Conservation (phyloP, 2,329 filamentous ascomycete genomes). For the Tolypocladium ovalisporum region DNA sequence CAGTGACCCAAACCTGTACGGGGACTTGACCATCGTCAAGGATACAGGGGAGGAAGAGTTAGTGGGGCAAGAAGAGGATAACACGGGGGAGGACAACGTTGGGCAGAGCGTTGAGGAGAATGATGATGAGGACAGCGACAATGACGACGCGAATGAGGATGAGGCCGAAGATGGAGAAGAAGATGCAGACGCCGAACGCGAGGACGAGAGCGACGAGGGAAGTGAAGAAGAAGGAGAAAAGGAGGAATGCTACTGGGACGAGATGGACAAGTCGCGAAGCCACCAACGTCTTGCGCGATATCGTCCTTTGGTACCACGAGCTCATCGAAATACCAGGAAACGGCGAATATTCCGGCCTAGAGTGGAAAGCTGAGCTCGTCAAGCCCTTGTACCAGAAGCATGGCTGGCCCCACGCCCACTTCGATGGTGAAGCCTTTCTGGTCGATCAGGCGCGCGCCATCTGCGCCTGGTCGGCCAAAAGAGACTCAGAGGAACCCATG, state of each 20-base stretch:
- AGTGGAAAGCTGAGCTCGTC: conserved; percentile 2
- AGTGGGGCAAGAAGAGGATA: no score
- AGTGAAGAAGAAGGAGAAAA: not conserved
- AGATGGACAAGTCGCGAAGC: not conserved
- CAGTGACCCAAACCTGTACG: not conserved
- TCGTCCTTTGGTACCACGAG: not conserved
- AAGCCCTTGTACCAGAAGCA: conserved; percentile 8
- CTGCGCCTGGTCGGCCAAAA: not conserved
- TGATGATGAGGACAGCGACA: not conserved
- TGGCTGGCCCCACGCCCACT: conserved; percentile 9
- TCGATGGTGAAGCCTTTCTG: conserved; percentile 10
- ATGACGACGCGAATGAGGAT: not conserved
- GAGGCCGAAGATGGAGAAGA: not conserved
- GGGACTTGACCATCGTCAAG: not conserved
- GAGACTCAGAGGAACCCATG: not conserved
- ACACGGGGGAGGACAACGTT: no score
- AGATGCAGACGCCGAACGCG: not conserved
- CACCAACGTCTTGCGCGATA: not conserved
- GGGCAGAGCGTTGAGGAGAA: not conserved
- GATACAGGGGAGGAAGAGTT: not conserved
- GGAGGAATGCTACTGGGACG: not conserved
- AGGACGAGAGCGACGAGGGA: not conserved
- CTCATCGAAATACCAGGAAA: not conserved
- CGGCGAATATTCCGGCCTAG: not conserved
- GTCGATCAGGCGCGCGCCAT: not conserved